Conservation (phyloP, 306 rosid species). For the Medicago lupulina region DNA sequence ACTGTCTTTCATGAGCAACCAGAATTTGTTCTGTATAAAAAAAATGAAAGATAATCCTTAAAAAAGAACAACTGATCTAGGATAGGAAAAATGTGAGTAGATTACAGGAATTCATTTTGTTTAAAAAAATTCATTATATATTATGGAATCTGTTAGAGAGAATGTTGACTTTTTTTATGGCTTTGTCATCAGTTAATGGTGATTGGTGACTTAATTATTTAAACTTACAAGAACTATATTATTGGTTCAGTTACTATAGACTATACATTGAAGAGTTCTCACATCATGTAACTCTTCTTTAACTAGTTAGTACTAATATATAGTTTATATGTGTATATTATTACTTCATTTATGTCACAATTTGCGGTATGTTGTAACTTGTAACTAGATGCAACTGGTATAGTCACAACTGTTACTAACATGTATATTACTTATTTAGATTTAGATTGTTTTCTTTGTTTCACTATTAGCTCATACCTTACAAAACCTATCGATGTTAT, state of each 20-base stretch:
- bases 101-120: conserved; percentile 29
- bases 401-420: no score
- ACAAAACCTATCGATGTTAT: no score
- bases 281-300: background rate
- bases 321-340: background rate
- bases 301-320: background rate
- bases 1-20: conserved; percentile 40
- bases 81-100: conserved; percentile 8
- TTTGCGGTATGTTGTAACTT: conserved; percentile 1
- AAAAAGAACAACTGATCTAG: conserved; percentile 6
- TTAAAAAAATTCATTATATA: conserved; percentile 2
- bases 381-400: background rate
- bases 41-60: conserved; percentile 3
- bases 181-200: background rate
- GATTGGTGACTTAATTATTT: conserved; percentile 12
- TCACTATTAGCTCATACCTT: no score
- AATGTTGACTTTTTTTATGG: conserved; percentile 35
- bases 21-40: background rate
- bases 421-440: no score
- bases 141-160: conserved; percentile 34
- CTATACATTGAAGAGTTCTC: background rate
- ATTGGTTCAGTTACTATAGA: background rate
- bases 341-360: conserved; percentile 2
- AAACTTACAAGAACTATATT: background rate
- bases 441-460: no score